Percentiles rank a stretch among this genome's conserved stretches.
These are phyloP conservation scores for Globomyces sp. DNA, from an alignment of 371 early-diverging fungal genomes.

Conservation along the genomic window DNA sequence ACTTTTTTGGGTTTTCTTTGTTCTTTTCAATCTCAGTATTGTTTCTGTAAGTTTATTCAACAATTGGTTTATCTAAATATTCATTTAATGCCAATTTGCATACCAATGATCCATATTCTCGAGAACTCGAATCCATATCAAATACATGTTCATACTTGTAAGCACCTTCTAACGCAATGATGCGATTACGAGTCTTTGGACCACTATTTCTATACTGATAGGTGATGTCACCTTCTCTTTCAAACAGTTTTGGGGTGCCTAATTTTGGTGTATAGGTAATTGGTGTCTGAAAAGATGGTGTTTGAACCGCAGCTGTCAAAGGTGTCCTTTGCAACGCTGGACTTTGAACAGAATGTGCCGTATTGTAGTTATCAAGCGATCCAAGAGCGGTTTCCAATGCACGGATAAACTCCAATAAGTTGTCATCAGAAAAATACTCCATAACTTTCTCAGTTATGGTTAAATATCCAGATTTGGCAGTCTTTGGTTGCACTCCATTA, in stretches of 20 bases:
- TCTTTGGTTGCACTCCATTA: not conserved
- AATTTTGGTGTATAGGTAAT: not conserved
- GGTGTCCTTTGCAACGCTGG: not conserved
- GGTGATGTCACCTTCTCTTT: not conserved
- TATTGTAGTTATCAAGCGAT: constrained; percentile 9
- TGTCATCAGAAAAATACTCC: constrained; percentile 1
- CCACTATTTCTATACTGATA: constrained; percentile 16
- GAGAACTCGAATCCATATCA: not conserved
- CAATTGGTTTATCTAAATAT: too few species aligned
- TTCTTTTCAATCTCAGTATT: too few species aligned
- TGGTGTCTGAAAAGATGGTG: not conserved
- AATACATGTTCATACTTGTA: not conserved
- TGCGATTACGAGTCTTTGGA: not conserved
- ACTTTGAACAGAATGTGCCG: not conserved
- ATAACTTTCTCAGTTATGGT: constrained; percentile 13
- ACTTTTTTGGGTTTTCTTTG: too few species aligned
- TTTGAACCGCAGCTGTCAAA: not conserved
- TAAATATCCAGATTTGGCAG: not conserved
- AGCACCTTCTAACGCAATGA: not conserved
- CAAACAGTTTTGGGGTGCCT: not conserved
- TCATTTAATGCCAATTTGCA: too few species aligned
- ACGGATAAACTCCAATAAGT: not conserved
- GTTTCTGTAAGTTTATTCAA: too few species aligned
- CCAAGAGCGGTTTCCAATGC: constrained; percentile 13
- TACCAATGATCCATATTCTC: too few species aligned